A percentile compares a stretch with the other conserved stretches of the same genome.
phyloP scores from a whole-genome alignment of 768 basidiomycete genomes.

The Candolleomyces aberdarensis region DNA sequence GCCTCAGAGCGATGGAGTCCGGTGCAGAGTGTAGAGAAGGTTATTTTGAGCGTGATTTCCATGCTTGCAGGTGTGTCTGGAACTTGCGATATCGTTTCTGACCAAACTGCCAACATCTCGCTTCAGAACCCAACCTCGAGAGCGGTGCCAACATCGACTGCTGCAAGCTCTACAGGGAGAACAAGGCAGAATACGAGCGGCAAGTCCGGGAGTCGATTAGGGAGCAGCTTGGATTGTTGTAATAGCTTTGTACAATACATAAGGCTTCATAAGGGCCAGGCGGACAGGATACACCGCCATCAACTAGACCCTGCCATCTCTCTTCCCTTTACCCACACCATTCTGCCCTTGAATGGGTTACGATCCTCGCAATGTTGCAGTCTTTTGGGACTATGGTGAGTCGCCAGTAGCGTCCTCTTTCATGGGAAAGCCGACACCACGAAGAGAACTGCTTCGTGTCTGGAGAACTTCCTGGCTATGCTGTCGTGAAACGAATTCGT shows the following conservation, averaged over 20 bases:
- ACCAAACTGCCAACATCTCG: not conserved
- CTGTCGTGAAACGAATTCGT: slow-evolving; percentile 26
- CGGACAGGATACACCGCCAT: not conserved
- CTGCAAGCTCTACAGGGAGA: slow-evolving; percentile 93
- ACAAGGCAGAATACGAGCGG: slow-evolving; percentile 85
- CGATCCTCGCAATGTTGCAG: slow-evolving; percentile 11
- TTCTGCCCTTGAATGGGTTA: too few species aligned
- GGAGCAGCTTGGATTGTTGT: slow-evolving; percentile 74
- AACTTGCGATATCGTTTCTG: not conserved
- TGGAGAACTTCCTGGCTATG: slow-evolving; percentile 17
- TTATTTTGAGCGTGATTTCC: slow-evolving; percentile 91
- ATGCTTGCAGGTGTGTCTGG: slow-evolving; percentile 85
- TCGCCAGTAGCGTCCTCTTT: not conserved
- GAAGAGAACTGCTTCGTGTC: slow-evolving; percentile 31
- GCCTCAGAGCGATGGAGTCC: slow-evolving; percentile 98
- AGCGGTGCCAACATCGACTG: slow-evolving; percentile 97
- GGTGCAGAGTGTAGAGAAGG: slow-evolving; percentile 98
- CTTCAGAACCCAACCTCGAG: slow-evolving; percentile 90
- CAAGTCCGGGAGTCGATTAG: slow-evolving; percentile 78
- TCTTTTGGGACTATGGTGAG: slow-evolving; percentile 28
- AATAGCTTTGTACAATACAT: not conserved
- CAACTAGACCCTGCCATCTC: too few species aligned
- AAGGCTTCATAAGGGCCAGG: too few species aligned
- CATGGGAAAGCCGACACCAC: not conserved
- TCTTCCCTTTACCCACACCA: too few species aligned